Evolutionary conservation across 352 stramenopile species (phyloP).

Genomic region (Pythium monospermum): DNA sequence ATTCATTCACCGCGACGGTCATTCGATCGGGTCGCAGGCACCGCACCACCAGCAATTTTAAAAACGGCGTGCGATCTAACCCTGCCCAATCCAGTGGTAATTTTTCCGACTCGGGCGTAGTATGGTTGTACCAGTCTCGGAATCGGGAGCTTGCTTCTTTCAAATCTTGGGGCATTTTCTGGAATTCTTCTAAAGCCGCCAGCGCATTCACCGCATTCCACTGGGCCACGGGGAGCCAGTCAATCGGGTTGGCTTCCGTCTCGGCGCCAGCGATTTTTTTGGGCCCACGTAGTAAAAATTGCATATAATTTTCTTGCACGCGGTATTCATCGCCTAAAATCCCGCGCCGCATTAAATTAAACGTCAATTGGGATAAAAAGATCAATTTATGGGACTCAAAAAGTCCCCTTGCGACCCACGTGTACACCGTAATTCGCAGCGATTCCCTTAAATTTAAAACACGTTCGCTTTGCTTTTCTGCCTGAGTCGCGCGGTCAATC

Average conservation of each 20-base stretch:
- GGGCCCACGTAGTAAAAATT: slow-evolving; percentile 85
- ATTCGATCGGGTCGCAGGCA: slow-evolving; percentile 93
- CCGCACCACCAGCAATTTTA: slow-evolving; percentile 93
- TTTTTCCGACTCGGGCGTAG: slow-evolving; percentile 84
- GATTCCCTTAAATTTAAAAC: slow-evolving; percentile 26
- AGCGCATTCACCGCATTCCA: slow-evolving; percentile 87
- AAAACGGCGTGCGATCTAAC: slow-evolving; percentile 87
- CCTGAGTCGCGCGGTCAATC: slow-evolving; percentile 31
- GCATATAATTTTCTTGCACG: slow-evolving; percentile 94
- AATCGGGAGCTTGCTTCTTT: slow-evolving; percentile 88
- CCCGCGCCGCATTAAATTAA: slow-evolving; percentile 70
- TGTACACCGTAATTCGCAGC: slow-evolving; percentile 84
- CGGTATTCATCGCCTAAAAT: slow-evolving; percentile 91
- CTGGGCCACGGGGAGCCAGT: slow-evolving; percentile 84
- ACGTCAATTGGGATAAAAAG: slow-evolving; percentile 85
- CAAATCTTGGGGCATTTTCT: slow-evolving; percentile 92
- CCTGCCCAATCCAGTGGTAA: slow-evolving; percentile 90
- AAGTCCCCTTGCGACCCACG: slow-evolving; percentile 85
- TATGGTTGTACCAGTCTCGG: slow-evolving; percentile 89
- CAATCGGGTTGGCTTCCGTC: slow-evolving; percentile 72
- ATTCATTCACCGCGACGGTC: slow-evolving; percentile 90
- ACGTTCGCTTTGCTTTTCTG: slow-evolving; percentile 22
- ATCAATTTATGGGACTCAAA: slow-evolving; percentile 92
- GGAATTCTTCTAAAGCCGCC: slow-evolving; percentile 93
- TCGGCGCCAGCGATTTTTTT: slow-evolving; percentile 48